Conservation (phyloP, 2,329 filamentous ascomycete genomes). For the Aspergillus sp. region DNA sequence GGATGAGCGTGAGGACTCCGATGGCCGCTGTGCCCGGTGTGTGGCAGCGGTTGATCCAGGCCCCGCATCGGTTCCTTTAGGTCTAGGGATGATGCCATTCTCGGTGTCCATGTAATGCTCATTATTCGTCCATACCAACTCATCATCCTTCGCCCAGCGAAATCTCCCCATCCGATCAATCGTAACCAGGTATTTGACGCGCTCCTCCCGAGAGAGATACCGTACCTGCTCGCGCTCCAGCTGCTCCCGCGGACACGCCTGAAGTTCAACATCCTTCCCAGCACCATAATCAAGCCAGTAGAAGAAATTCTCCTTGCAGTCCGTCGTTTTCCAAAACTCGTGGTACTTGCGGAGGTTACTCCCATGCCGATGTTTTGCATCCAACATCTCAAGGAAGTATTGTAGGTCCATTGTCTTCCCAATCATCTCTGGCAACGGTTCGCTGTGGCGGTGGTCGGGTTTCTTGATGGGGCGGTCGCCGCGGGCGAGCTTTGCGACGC, state of each 20-base stretch:
- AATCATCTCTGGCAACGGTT: constrained; percentile 62
- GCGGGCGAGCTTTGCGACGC: constrained; percentile 73
- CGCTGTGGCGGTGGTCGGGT: constrained; percentile 40
- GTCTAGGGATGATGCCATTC: constrained; percentile 68
- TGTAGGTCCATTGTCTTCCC: constrained; percentile 82
- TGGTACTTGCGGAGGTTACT: constrained; percentile 83
- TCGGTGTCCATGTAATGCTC: constrained; percentile 75
- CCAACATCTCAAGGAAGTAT: constrained; percentile 86
- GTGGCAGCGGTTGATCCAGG: no score
- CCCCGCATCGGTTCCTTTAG: constrained; percentile 15
- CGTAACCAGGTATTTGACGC: constrained; percentile 77
- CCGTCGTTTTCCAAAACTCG: constrained; percentile 75
- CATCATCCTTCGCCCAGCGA: constrained; percentile 85
- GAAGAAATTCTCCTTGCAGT: constrained; percentile 87
- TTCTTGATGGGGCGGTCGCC: constrained; percentile 60
- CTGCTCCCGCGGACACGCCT: constrained; percentile 72
- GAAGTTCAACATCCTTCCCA: constrained; percentile 71
- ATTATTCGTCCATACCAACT: constrained; percentile 74
- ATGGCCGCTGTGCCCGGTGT: neutral
- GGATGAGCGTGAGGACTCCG: neutral
- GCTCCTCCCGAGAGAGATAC: constrained; percentile 81
- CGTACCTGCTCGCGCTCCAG: constrained; percentile 80
- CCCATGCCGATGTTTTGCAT: constrained; percentile 85
- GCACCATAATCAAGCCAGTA: constrained; percentile 89
- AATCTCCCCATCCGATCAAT: constrained; percentile 75